Evolutionary conservation across 495 filamentous ascomycete genomes (phyloP).

Genomic region (Penicillium tannophilum): DNA sequence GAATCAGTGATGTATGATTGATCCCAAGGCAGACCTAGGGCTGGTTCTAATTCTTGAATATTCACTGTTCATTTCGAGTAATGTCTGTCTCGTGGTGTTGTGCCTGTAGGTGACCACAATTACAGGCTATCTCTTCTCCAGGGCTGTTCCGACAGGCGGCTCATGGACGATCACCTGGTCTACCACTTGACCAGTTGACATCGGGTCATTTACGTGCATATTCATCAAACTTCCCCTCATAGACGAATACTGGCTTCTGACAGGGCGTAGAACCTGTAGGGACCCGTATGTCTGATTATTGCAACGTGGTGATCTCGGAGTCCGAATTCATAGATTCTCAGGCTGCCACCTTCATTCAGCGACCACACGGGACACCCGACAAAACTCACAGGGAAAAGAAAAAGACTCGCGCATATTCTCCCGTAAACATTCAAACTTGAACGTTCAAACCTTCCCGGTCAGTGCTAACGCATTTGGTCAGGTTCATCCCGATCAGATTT

Average conservation of each 20-base stretch:
- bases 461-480: conserved; percentile 19
- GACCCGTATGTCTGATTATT: neutral
- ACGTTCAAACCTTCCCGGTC: conserved; percentile 1
- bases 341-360: neutral
- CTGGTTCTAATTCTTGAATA: too few species aligned
- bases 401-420: neutral
- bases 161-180: too few species aligned
- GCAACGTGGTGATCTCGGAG: neutral
- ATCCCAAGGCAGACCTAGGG: too few species aligned
- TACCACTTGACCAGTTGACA: too few species aligned
- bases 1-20: too few species aligned
- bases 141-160: too few species aligned
- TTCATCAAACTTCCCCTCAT: neutral
- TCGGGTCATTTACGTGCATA: too few species aligned
- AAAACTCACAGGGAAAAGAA: neutral
- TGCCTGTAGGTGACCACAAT: too few species aligned
- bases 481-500: conserved; percentile 23
- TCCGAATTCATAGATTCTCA: neutral
- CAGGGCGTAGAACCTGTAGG: neutral
- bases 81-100: too few species aligned
- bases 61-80: too few species aligned
- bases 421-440: neutral
- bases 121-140: too few species aligned
- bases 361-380: too few species aligned
- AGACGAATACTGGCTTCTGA: neutral